Base-by-base conservation (phyloP, 192 early-diverging fungal species). In the Diversispora eburnea region DNA sequence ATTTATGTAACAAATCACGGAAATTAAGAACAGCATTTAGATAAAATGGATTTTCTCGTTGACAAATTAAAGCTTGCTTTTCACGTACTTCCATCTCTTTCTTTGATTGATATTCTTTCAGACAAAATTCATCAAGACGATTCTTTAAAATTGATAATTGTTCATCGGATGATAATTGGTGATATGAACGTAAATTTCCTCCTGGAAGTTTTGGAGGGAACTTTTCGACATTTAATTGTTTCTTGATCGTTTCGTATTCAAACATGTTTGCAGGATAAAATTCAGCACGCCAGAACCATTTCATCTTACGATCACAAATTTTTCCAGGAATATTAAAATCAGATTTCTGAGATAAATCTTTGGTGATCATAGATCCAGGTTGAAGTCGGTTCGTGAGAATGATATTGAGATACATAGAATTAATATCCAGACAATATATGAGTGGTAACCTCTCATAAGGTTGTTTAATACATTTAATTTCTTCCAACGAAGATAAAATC, bases 351-450 rank as follows among this genome's bases (percentile, higher is more conserved):
- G 95, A 98, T 3, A 84, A 82, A n/a, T 87, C 85, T 76, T 97
- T 95, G 19, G 89, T 85, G 25, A 98, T 88, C 41, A 99, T 93
- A 6, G 98, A 93, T 81, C 98, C 96, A 0, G 98, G 98, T 79
- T 99, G 98, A 9, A 99, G 80, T 39, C 98, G 89, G 76, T 99
- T 98, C 0, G 98, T 99, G 33, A 99, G 82, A 77, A 99, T 99
- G 70, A 99, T 99, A 76, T 99, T 99, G 10, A 96, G 98, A 72
- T 97, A 97, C 98, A 99, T 99, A 33, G 98, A 96, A 0, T 93
- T 96, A 15, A 99, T 96, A 81, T 99, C 98, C 84, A 99, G 88
- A 73, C 98, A 96, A 79, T 99, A 99, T 58, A 99, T 92, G 3
- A 91, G 82, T 2, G 98, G 98, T 45, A 85, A 80, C 67, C 93